Evolutionary conservation across 805 yeast genomes (phyloP).

Genomic region (Candida incommunis): DNA sequence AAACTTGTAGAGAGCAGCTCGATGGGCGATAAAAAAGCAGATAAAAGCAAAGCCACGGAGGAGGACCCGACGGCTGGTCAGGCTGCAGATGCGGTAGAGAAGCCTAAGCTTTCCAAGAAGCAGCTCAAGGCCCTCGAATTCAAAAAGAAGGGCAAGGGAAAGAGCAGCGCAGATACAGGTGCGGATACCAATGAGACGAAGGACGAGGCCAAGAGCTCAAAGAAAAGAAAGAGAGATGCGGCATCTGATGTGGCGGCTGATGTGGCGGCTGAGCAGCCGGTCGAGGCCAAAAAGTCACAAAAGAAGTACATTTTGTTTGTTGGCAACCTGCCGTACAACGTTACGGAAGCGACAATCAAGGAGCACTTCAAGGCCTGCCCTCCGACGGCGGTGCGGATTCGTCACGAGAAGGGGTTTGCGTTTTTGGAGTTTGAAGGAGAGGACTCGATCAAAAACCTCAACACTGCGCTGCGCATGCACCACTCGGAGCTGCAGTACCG

Average conservation of each 20-base stretch:
- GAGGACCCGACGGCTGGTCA: too few relatives aligned
- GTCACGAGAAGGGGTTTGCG: slow-evolving; percentile 71
- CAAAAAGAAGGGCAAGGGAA: slow-evolving; percentile 22
- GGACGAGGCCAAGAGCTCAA: slow-evolving; percentile 19
- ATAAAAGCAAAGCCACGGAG: too few relatives aligned
- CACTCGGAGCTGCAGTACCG: slow-evolving; percentile 56
- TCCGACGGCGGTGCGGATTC: slow-evolving; percentile 65
- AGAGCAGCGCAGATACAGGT: slow-evolving; percentile 23
- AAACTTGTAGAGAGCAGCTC: too few relatives aligned
- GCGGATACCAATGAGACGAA: slow-evolving; percentile 23
- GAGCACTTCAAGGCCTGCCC: slow-evolving; percentile 54
- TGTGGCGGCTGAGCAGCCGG: slow-evolving; percentile 10
- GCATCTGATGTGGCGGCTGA: slow-evolving; percentile 14
- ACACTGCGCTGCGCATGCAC: slow-evolving; percentile 71
- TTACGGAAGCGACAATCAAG: slow-evolving; percentile 44
- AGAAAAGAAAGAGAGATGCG: slow-evolving; percentile 20
- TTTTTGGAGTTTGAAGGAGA: slow-evolving; percentile 66
- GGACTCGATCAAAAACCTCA: slow-evolving; percentile 69
- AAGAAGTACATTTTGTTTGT: slow-evolving; percentile 73
- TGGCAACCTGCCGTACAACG: slow-evolving; percentile 75
- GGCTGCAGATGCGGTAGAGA: neutral
- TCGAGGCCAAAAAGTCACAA: slow-evolving; percentile 63
- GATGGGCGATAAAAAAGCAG: too few relatives aligned
- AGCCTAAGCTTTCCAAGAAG: slow-evolving; percentile 14
- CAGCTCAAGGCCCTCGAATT: slow-evolving; percentile 18